Evolutionary conservation across 1,284 basidiomycete species (phyloP).

Genomic region (Ceratobasidium papillatum): DNA sequence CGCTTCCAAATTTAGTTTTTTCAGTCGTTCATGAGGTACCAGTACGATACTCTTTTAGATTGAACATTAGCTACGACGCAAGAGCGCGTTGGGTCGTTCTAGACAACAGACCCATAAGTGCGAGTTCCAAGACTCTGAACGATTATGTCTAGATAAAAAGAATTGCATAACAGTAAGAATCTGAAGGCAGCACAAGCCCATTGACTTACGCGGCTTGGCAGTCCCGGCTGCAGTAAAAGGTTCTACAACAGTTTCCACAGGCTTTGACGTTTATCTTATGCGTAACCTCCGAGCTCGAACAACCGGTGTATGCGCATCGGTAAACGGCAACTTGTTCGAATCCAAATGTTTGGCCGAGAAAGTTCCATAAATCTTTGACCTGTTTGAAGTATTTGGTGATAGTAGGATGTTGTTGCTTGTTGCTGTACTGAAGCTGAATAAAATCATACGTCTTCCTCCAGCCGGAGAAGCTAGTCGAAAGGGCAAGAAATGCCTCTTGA

Average conservation of each 20-base stretch:
- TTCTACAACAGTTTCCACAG: background rate
- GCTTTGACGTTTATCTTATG: background rate
- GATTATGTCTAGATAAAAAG: background rate
- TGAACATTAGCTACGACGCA: background rate
- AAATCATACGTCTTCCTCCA: background rate
- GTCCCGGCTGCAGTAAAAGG: background rate
- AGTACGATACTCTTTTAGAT: too few relatives aligned
- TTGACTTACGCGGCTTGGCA: conserved; percentile 1
- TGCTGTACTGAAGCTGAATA: background rate
- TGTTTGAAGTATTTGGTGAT: background rate
- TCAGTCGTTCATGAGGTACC: too few relatives aligned
- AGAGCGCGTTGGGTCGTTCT: background rate
- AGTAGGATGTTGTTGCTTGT: background rate
- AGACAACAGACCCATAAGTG: background rate
- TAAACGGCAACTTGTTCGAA: background rate
- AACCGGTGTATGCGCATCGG: conserved; percentile 1
- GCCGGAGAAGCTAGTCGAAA: background rate
- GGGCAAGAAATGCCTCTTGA: background rate
- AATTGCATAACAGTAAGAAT: background rate
- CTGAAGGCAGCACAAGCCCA: background rate
- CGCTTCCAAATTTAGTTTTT: too few relatives aligned
- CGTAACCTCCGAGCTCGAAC: background rate
- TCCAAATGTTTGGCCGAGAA: background rate
- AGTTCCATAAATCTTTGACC: background rate
- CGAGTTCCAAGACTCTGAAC: background rate